Percentiles rank a stretch among this genome's conserved stretches.
These are phyloP conservation scores for Fusarium torulosum DNA, from an alignment of 2,329 filamentous ascomycete species.

Conservation along the genomic window DNA sequence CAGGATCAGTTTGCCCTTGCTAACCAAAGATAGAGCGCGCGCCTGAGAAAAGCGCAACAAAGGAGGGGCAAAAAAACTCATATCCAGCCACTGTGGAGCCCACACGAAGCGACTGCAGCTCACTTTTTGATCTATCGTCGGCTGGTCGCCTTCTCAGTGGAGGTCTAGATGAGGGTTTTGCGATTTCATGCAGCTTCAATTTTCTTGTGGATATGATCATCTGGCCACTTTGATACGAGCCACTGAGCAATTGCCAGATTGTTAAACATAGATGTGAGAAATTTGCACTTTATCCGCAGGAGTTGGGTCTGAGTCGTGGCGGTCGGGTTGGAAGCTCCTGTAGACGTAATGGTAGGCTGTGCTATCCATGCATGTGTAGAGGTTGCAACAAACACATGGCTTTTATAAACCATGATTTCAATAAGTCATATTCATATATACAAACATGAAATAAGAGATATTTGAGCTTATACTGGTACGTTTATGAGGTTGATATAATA, in stretches of 20 bases:
- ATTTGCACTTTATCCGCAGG: conserved; percentile 2
- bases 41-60: conserved; percentile 17
- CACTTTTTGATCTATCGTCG: conserved; percentile 33
- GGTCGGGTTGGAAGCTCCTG: conserved; percentile 1
- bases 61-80: conserved; percentile 39
- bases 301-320: neutral
- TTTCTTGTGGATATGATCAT: conserved; percentile 5
- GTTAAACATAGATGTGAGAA: conserved; percentile 18
- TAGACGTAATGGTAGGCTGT: conserved; percentile 8
- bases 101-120: conserved; percentile 41
- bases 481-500: too few species aligned
- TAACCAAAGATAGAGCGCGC: conserved; percentile 27
- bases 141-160: conserved; percentile 22
- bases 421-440: too few species aligned
- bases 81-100: conserved; percentile 40
- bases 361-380: neutral
- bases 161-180: conserved; percentile 28
- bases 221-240: conserved; percentile 18
- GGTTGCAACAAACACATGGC: too few species aligned
- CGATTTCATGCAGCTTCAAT: conserved; percentile 21
- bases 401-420: too few species aligned
- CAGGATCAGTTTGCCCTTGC: conserved; percentile 20
- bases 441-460: too few species aligned
- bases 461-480: too few species aligned
- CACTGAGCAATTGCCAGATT: conserved; percentile 28